These are phyloP conservation scores for Annulohypoxylon stygium DNA, from an alignment of 495 filamentous ascomycete species.

Conservation along the genomic window DNA sequence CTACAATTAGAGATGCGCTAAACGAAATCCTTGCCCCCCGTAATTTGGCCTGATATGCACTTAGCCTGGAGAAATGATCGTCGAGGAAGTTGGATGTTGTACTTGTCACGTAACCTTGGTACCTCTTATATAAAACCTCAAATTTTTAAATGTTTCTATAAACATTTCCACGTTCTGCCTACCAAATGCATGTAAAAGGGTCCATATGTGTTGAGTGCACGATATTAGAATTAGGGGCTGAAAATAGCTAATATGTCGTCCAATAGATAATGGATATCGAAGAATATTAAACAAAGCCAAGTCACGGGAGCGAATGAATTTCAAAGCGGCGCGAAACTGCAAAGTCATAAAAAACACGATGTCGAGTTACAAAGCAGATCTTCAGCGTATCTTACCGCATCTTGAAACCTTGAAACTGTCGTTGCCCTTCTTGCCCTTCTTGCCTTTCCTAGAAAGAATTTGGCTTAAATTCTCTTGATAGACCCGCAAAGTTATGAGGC, in stretches of 20 bases:
- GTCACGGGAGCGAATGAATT: neutral
- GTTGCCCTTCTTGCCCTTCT: neutral
- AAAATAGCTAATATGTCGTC: too few relatives aligned
- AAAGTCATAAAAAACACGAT: neutral
- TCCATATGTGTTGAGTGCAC: too few relatives aligned
- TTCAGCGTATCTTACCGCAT: constrained; percentile 21
- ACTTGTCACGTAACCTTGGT: too few relatives aligned
- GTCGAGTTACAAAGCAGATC: constrained; percentile 19
- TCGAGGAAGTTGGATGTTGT: neutral
- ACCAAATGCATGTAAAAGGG: too few relatives aligned
- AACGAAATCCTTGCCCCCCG: constrained; percentile 30
- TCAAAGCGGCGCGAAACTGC: neutral
- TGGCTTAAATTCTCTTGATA: constrained; percentile 20
- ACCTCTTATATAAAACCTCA: too few relatives aligned
- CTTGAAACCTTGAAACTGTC: constrained; percentile 23
- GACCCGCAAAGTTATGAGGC: constrained; percentile 36
- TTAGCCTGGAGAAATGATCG: constrained; percentile 23
- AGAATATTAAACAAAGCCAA: neutral
- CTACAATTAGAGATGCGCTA: constrained; percentile 38
- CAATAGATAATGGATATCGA: neutral
- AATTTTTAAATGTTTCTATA: neutral
- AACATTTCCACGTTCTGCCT: too few relatives aligned
- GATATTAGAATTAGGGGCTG: too few relatives aligned
- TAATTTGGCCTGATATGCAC: constrained; percentile 37
- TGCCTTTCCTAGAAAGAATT: constrained; percentile 20